phyloP scores from a whole-genome alignment of 2,329 filamentous ascomycete species.

The Parasarocladium wereldwijsianum region DNA sequence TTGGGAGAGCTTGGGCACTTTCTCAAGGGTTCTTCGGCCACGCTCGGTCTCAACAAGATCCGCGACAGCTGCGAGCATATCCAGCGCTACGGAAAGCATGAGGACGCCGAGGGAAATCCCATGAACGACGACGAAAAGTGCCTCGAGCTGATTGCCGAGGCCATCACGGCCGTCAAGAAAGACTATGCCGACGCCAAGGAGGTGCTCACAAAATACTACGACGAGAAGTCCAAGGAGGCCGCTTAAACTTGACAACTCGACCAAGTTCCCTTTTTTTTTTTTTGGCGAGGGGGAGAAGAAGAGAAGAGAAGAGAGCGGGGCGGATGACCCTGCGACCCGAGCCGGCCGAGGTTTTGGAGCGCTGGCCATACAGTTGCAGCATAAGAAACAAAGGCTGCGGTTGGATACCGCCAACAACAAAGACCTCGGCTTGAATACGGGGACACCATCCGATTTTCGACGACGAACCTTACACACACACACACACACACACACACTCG shows the following conservation, averaged over 20 bases:
- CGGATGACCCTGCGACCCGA: too few relatives aligned
- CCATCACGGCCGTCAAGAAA: constrained; percentile 54
- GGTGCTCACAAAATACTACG: constrained; percentile 54
- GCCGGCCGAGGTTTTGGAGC: too few relatives aligned
- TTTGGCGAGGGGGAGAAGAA: neutral
- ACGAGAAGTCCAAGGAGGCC: constrained; percentile 8
- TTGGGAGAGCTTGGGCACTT: constrained; percentile 86
- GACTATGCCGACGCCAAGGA: constrained; percentile 64
- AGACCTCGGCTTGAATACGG: too few relatives aligned
- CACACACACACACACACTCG: too few relatives aligned
- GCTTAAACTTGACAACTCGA: neutral
- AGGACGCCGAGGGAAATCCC: constrained; percentile 59
- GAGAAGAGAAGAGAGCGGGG: neutral
- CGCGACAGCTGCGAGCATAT: constrained; percentile 94
- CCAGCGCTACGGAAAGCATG: constrained; percentile 74
- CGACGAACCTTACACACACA: too few relatives aligned
- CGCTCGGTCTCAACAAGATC: constrained; percentile 78
- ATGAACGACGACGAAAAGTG: constrained; percentile 54
- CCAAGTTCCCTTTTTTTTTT: neutral
- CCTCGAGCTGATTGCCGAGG: constrained; percentile 54
- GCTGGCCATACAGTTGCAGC: too few relatives aligned
- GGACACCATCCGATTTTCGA: too few relatives aligned
- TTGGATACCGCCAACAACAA: too few relatives aligned
- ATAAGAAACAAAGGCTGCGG: too few relatives aligned
- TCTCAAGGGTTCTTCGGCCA: constrained; percentile 92